Conservation (phyloP, 495 filamentous ascomycete genomes). For the Aspergillus sclerotioniger region DNA sequence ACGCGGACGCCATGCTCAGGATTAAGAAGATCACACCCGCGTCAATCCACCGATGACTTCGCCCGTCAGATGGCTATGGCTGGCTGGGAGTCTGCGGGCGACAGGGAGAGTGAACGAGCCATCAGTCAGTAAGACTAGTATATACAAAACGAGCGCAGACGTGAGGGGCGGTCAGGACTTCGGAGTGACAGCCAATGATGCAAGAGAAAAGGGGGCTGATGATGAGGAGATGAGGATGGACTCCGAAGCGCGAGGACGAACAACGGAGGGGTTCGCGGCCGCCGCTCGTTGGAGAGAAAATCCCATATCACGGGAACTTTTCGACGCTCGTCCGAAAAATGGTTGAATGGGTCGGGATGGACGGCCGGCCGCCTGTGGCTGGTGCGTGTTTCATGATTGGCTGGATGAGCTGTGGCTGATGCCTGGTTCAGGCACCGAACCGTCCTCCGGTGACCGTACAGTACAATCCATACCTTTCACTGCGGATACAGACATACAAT, state of each 20-base stretch:
- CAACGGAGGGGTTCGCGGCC: conserved; percentile 20
- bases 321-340: conserved; percentile 15
- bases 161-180: conserved; percentile 1
- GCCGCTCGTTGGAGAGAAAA: conserved; percentile 26
- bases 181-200: conserved; percentile 8
- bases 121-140: conserved; percentile 33
- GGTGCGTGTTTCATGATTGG: conserved; percentile 14
- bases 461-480: not conserved
- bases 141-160: conserved; percentile 13
- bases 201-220: not conserved
- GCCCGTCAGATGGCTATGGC: conserved; percentile 55
- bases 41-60: conserved; percentile 53
- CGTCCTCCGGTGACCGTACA: not conserved
- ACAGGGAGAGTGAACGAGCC: conserved; percentile 40
- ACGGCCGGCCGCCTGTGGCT: conserved; percentile 4
- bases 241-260: conserved; percentile 12
- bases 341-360: conserved; percentile 3
- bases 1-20: conserved; percentile 48
- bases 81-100: conserved; percentile 42
- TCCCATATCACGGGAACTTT: conserved; percentile 23
- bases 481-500: no score
- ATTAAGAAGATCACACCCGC: conserved; percentile 23
- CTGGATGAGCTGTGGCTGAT: conserved; percentile 17
- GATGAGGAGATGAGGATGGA: conserved; percentile 6
- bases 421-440: conserved; percentile 2